These are phyloP conservation scores for Phoenix roebelenii DNA, from an alignment of 176 grass and related monocot genomes.

Conservation along the genomic window DNA sequence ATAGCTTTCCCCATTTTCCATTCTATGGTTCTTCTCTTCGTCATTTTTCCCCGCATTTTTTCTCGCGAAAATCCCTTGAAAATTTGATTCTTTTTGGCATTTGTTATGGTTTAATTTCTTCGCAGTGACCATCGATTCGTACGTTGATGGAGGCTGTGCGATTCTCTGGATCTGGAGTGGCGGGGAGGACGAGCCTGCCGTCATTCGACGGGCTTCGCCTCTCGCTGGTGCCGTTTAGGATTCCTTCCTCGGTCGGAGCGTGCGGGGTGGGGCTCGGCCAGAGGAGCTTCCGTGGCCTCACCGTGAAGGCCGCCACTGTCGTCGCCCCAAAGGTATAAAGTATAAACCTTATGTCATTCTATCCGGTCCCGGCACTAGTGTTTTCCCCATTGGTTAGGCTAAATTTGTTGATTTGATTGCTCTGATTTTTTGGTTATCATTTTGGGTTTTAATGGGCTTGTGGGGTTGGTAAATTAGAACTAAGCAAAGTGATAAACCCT, in stretches of 20 bases:
- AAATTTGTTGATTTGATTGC: background rate
- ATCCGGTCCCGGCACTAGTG: too few species aligned
- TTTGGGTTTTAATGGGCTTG: too few species aligned
- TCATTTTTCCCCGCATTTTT: too few species aligned
- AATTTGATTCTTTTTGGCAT: too few species aligned
- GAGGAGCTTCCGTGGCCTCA: constrained; percentile 1
- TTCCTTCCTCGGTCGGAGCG: constrained; percentile 3
- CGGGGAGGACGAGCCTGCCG: constrained; percentile 7
- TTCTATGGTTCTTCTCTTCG: too few species aligned
- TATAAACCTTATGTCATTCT: background rate
- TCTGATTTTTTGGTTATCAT: too few species aligned
- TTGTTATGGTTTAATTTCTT: too few species aligned
- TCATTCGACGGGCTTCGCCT: constrained; percentile 28
- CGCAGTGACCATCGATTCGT: background rate
- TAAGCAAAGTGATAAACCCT: background rate
- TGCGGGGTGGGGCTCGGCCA: background rate
- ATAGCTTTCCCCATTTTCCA: too few species aligned
- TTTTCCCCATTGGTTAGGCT: background rate
- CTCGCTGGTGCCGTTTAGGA: constrained; percentile 1
- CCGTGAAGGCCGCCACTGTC: constrained; percentile 20
- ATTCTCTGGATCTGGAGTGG: constrained; percentile 11
- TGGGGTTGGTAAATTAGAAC: too few species aligned
- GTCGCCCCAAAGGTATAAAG: constrained; percentile 20
- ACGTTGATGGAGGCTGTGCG: constrained; percentile 25
- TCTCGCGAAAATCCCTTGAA: too few species aligned